A percentile compares a stretch with the other conserved stretches of the same genome.
These are phyloP conservation scores for Metrosideros polymorpha DNA, from an alignment of 441 rosid species.

Conservation along the genomic window DNA sequence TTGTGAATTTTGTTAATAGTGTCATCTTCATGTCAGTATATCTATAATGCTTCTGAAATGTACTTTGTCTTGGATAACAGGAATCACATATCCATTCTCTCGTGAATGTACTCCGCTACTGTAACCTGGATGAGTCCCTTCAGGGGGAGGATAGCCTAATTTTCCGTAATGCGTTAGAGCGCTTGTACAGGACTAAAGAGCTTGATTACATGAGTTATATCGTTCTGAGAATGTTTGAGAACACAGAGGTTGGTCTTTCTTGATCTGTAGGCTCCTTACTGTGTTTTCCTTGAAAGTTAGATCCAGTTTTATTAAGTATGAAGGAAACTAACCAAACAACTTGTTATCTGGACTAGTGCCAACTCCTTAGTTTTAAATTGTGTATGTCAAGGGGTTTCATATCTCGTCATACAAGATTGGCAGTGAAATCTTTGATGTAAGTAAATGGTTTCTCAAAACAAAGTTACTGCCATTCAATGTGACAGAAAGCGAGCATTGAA, in stretches of 20 bases:
- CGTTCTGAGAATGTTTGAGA: constrained; percentile 93
- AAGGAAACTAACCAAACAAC: neutral
- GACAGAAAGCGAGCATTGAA: neutral
- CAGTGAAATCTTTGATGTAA: neutral
- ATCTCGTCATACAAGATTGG: neutral
- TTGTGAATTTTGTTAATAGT: neutral
- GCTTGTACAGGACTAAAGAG: constrained; percentile 82
- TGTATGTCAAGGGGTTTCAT: neutral
- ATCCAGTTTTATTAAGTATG: neutral
- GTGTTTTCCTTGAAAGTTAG: neutral
- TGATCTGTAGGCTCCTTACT: neutral
- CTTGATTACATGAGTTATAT: constrained; percentile 99
- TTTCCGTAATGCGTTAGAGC: constrained; percentile 72
- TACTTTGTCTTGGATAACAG: constrained; percentile 6
- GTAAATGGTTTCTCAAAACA: neutral
- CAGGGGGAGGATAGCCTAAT: constrained; percentile 95
- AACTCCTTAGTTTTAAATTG: neutral
- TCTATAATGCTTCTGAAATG: neutral
- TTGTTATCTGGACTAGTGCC: neutral
- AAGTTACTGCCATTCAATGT: neutral
- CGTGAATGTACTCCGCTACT: constrained; percentile 95
- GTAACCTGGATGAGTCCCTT: constrained; percentile 97
- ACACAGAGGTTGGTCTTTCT: constrained; percentile 49
- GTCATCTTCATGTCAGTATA: neutral
- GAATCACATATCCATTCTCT: constrained; percentile 99